These are phyloP conservation scores for Rhododendron griersonianum DNA, from an alignment of 148 eudicot genomes.

Conservation along the genomic window DNA sequence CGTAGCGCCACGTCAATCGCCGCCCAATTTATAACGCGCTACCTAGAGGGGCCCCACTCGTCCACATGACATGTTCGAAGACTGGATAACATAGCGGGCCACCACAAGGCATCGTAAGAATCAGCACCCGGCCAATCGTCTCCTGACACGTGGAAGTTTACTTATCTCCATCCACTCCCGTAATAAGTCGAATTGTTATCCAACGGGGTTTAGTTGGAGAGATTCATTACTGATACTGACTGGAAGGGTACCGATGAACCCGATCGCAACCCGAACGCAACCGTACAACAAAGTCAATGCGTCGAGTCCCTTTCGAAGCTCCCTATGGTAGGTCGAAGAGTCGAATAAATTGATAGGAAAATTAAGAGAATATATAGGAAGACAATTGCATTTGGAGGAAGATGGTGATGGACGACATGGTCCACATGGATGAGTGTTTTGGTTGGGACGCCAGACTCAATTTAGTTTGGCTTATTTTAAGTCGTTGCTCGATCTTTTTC, in stretches of 20 bases:
- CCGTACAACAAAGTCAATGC: neutral
- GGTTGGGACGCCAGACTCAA: no score
- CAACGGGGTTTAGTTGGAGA: no score
- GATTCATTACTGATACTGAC: no score
- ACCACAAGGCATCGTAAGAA: neutral
- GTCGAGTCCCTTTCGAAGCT: neutral
- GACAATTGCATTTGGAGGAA: neutral
- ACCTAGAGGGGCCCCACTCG: neutral
- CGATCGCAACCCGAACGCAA: neutral
- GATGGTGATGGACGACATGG: neutral
- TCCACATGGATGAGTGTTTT: no score
- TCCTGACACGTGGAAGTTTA: constrained; percentile 6
- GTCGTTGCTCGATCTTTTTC: neutral
- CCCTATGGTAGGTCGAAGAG: neutral
- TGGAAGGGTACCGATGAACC: neutral
- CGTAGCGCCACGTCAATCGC: constrained; percentile 2
- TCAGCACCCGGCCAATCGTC: neutral
- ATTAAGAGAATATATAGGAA: neutral
- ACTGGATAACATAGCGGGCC: constrained; percentile 2
- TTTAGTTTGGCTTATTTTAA: no score
- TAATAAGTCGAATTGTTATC: no score
- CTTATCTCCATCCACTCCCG: neutral
- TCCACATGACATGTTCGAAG: neutral
- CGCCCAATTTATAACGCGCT: neutral
- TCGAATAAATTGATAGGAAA: neutral